Base-by-base conservation (phyloP, 1,284 basidiomycete genomes). In the Malassezia pachydermatis region DNA sequence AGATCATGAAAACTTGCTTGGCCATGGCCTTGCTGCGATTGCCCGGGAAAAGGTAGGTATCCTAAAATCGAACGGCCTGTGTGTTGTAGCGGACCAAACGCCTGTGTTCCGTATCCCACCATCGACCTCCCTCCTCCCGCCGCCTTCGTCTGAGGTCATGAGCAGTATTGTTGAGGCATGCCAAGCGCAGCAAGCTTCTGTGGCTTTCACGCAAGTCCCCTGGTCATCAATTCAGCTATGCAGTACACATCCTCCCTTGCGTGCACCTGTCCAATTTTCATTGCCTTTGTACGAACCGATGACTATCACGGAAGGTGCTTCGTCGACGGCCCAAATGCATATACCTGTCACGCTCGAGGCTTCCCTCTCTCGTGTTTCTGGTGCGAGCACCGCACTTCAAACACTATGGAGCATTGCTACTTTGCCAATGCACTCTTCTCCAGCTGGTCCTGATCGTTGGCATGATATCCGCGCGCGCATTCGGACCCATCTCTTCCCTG, bases 1-100 rank as follows among this genome's bases (percentile, higher is more conserved):
- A 32, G 94, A 98, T 73, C 92, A 98, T 72, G 87, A 92, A 58
- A 79, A 80, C 5, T 86, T 94, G 64, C 77, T 99, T 4, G 94
- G 92, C 0, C 72, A 78, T 46, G 84, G 86, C 0, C 74, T 89
- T 5, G 76, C 75, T 4, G 79, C 78, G 22, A 96, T 98, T 54
- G 79, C 89, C 0, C 73, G 72, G 30, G 84, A 94, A 66, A 98
- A 98, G 71, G 82, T 84, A 0, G 81, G 81, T 1, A 95, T 98
- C 46, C 80, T 82, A 11, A 79, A 86, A 43, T 61, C 64, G 1
- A 79, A 78, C 1, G 81, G 78, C 0, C 40, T 86, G 0, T 82
- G 92, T 51, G 76, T 95, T 13, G 64, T 95, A 0, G 86, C 84
- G 0, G 65, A 68, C 45, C 68, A 71, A 43, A 34, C 41, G 3